Conservation (phyloP, 1,139 yeast genomes). For the Pichiaceae sp. region DNA sequence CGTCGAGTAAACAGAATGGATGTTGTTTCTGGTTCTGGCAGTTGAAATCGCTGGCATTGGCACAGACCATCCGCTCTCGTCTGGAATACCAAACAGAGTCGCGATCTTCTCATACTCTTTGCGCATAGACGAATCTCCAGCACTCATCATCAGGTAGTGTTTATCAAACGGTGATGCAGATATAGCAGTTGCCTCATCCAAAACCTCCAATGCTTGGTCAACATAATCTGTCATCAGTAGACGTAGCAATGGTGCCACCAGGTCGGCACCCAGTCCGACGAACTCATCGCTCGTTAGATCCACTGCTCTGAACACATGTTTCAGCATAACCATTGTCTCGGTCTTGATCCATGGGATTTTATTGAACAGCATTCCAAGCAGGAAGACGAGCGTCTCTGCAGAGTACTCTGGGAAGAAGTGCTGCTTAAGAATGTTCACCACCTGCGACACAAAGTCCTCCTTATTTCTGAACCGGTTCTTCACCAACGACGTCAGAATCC, state of each 20-base stretch:
- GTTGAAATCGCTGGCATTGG: constrained; percentile 93
- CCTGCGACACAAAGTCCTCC: constrained; percentile 78
- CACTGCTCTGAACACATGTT: constrained; percentile 65
- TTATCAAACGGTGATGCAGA: constrained; percentile 87
- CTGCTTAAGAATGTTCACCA: constrained; percentile 57
- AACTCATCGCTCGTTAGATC: constrained; percentile 76
- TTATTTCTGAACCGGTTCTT: constrained; percentile 79
- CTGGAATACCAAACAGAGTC: constrained; percentile 91
- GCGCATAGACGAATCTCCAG: constrained; percentile 72
- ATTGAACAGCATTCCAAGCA: constrained; percentile 74
- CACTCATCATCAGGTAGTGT: constrained; percentile 83
- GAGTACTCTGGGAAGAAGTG: constrained; percentile 70
- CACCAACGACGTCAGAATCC: constrained; percentile 69
- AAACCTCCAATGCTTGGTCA: constrained; percentile 77
- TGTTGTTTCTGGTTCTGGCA: constrained; percentile 81
- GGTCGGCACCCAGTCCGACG: constrained; percentile 88
- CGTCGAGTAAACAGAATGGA: constrained; percentile 90
- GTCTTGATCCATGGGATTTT: constrained; percentile 67
- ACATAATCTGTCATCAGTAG: constrained; percentile 81
- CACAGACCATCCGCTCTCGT: constrained; percentile 96
- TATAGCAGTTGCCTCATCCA: constrained; percentile 79
- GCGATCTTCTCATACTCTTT: constrained; percentile 83
- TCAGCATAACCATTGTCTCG: constrained; percentile 72
- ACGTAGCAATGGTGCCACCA: constrained; percentile 82
- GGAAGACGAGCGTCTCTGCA: constrained; percentile 64